Evolutionary conservation across 139 green algal species (phyloP).

Genomic region (Auxenochlorella pyrenoidosa): DNA sequence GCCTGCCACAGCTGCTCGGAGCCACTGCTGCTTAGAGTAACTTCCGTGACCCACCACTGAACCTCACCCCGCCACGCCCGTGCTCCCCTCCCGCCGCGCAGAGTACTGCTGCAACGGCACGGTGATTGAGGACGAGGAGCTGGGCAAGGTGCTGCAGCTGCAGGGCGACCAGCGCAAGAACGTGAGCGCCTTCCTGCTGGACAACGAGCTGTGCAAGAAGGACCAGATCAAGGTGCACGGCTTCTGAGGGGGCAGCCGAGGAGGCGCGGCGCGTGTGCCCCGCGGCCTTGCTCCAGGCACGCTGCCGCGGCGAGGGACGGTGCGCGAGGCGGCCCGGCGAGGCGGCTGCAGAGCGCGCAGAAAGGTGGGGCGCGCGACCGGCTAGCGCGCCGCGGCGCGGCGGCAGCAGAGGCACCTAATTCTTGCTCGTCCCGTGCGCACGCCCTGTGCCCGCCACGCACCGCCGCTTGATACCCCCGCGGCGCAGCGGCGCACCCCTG

Average conservation of each 20-base stretch:
- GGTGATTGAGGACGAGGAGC: conserved; percentile 96
- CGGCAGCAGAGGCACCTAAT: not conserved
- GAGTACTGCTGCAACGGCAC: conserved; percentile 99
- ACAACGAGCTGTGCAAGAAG: conserved; percentile 96
- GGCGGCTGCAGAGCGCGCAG: not conserved
- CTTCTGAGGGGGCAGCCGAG: conserved; percentile 71
- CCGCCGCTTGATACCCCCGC: no score
- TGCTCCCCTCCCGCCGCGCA: conserved; percentile 37
- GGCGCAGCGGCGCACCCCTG: not conserved
- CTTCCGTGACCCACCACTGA: no score
- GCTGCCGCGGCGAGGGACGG: no score
- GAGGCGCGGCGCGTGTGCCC: no score
- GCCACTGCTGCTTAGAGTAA: no score
- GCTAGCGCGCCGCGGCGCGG: not conserved
- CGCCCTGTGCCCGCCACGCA: not conserved
- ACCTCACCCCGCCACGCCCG: not conserved
- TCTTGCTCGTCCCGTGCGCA: not conserved
- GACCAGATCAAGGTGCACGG: conserved; percentile 98
- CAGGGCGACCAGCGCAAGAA: conserved; percentile 99
- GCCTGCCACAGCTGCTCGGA: no score
- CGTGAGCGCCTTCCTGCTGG: conserved; percentile 92
- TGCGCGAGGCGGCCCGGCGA: not conserved
- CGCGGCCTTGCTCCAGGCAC: no score
- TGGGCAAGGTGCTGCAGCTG: conserved; percentile 96
- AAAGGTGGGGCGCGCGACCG: not conserved